A percentile compares a stretch with the other conserved stretches of the same genome.
These are phyloP conservation scores for Hyaloscypha hepaticicola DNA, from an alignment of 495 filamentous ascomycete species.

Conservation along the genomic window DNA sequence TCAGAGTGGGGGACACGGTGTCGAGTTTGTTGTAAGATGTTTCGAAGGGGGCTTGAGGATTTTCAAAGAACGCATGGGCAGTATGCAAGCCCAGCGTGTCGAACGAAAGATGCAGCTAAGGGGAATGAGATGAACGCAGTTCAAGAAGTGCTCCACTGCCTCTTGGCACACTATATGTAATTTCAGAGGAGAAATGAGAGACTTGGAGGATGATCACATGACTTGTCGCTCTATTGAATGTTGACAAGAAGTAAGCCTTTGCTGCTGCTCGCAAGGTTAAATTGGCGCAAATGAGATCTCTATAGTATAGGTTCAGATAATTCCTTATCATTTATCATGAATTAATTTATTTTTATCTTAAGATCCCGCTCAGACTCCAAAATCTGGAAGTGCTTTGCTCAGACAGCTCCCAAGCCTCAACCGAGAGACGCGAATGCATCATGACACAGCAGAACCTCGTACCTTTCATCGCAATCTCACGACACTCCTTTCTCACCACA, in stretches of 20 bases:
- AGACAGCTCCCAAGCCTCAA: neutral
- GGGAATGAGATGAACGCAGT: neutral
- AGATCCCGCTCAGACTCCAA: neutral
- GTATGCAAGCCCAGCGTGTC: neutral
- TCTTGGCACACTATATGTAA: conserved; percentile 18
- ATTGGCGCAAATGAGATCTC: no score
- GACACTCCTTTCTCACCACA: conserved; percentile 11
- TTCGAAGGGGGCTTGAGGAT: conserved; percentile 15
- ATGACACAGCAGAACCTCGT: neutral
- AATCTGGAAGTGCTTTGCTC: neutral
- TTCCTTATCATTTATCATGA: no score
- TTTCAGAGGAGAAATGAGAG: conserved; percentile 24
- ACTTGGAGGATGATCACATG: conserved; percentile 11
- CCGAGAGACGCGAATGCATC: neutral
- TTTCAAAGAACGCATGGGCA: neutral
- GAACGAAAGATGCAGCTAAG: neutral
- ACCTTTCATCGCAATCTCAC: conserved; percentile 3
- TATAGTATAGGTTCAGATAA: no score
- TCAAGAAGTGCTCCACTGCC: neutral
- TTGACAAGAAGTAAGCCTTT: neutral
- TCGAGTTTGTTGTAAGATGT: conserved; percentile 22
- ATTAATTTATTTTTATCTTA: neutral
- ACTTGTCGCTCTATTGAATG: neutral
- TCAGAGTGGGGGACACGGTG: neutral
- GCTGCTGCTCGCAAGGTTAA: neutral